A percentile compares a stretch with the other conserved stretches of the same genome.
phyloP scores from a whole-genome alignment of 2,329 filamentous ascomycete species.

The Phyllosticta citriasiana region DNA sequence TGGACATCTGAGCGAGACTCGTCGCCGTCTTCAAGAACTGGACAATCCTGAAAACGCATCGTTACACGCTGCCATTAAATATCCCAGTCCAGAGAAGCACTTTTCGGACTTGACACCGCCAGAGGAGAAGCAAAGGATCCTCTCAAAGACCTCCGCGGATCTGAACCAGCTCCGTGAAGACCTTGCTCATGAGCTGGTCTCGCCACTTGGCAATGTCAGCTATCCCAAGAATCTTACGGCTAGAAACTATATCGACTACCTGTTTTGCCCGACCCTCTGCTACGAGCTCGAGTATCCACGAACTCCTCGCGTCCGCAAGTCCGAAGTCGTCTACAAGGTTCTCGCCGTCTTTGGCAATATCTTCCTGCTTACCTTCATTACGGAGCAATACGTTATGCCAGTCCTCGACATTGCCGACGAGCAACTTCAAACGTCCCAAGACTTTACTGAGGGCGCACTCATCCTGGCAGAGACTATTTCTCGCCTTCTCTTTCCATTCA shows the following conservation, averaged over 20 bases:
- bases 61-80: constrained; percentile 62
- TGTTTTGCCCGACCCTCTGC: constrained; percentile 89
- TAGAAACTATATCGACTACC: constrained; percentile 73
- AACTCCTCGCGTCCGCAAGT: constrained; percentile 63
- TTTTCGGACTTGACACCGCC: constrained; percentile 42
- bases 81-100: constrained; percentile 47
- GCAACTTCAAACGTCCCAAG: constrained; percentile 38
- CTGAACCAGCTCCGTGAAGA: constrained; percentile 68
- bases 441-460: constrained; percentile 57
- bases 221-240: constrained; percentile 84
- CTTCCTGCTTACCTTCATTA: constrained; percentile 82
- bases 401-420: constrained; percentile 66
- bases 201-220: constrained; percentile 77
- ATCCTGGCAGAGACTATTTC: constrained; percentile 84
- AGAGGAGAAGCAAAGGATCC: constrained; percentile 28
- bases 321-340: constrained; percentile 73
- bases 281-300: constrained; percentile 97
- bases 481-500: constrained; percentile 89
- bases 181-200: constrained; percentile 82
- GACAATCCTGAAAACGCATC: constrained; percentile 65
- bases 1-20: constrained; percentile 81
- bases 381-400: constrained; percentile 91
- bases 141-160: constrained; percentile 14
- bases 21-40: constrained; percentile 67
- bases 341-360: constrained; percentile 92